Evolutionary conservation across 257 asterid species (phyloP).

Genomic region (Petunia axillaris): DNA sequence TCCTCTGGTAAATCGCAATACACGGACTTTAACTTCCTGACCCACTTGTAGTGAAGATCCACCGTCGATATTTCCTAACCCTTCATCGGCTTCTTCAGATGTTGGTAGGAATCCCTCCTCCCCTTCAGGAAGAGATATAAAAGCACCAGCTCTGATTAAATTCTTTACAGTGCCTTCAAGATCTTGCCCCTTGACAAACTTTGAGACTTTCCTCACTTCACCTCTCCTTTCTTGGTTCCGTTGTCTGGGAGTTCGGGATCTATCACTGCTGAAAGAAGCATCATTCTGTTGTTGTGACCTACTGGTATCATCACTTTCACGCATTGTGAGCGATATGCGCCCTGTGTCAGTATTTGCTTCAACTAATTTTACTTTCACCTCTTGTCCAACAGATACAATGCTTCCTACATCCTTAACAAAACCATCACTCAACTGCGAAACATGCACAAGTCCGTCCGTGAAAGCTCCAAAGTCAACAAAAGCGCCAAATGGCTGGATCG

Average conservation of each 20-base stretch:
- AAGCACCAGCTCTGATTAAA: slow-evolving; percentile 76
- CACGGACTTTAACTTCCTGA: slow-evolving; percentile 87
- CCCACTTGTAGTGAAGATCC: slow-evolving; percentile 77
- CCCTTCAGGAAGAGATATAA: slow-evolving; percentile 89
- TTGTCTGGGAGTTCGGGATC: slow-evolving; percentile 66
- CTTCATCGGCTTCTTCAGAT: slow-evolving; percentile 77
- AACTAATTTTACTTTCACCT: slow-evolving; percentile 79
- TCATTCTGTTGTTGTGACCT: slow-evolving; percentile 56
- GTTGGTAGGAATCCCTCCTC: slow-evolving; percentile 94
- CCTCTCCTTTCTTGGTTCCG: slow-evolving; percentile 57
- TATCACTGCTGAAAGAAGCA: slow-evolving; percentile 45
- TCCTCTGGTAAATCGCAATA: slow-evolving; percentile 78
- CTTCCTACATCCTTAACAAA: slow-evolving; percentile 84
- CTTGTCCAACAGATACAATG: slow-evolving; percentile 89
- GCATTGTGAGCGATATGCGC: slow-evolving; percentile 90
- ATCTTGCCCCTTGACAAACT: slow-evolving; percentile 79
- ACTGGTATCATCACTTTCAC: slow-evolving; percentile 58
- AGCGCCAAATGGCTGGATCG: slow-evolving; percentile 97
- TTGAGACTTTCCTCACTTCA: slow-evolving; percentile 58
- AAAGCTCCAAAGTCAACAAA: slow-evolving; percentile 97
- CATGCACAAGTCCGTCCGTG: slow-evolving; percentile 96
- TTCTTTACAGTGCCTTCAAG: slow-evolving; percentile 88
- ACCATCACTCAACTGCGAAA: slow-evolving; percentile 78
- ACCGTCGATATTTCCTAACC: slow-evolving; percentile 62
- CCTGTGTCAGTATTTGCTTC: slow-evolving; percentile 79